Evolutionary conservation across 169 alveolate species (phyloP).

Genomic region (Fabrea salina): DNA sequence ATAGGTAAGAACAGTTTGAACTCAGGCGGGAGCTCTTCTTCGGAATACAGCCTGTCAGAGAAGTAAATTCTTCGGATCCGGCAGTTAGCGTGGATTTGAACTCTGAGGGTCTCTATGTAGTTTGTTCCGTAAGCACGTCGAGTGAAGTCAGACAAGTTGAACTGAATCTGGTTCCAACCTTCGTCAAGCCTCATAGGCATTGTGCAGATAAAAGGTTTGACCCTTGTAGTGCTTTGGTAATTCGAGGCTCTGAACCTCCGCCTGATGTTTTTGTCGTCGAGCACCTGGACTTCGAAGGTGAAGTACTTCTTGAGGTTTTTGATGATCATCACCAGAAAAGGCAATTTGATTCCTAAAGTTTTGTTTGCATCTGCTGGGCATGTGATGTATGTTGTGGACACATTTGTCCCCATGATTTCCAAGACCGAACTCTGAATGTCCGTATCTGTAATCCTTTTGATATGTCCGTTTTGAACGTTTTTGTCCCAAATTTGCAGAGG

Average conservation of each 20-base stretch:
- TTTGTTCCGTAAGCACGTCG: conserved; percentile 96
- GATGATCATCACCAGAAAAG: conserved; percentile 93
- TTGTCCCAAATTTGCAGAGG: conserved; percentile 81
- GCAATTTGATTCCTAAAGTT: conserved; percentile 92
- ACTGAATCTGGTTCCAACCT: too few relatives aligned
- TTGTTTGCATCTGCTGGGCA: conserved; percentile 88
- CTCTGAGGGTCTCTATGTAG: conserved; percentile 92
- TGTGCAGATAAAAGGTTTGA: too few relatives aligned
- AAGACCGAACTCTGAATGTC: conserved; percentile 89
- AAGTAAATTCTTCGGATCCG: conserved; percentile 93
- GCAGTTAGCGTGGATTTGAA: conserved; percentile 95
- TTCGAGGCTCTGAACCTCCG: conserved; percentile 95
- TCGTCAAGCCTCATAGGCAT: too few relatives aligned
- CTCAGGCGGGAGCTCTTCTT: too few relatives aligned
- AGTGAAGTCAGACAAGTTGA: conserved; percentile 94
- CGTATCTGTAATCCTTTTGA: conserved; percentile 91
- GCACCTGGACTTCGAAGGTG: conserved; percentile 93
- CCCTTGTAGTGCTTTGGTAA: too few relatives aligned
- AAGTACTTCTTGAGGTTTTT: too few relatives aligned
- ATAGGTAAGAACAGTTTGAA: too few relatives aligned
- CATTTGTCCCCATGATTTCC: too few relatives aligned
- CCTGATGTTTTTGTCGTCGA: conserved; percentile 94
- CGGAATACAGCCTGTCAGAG: too few relatives aligned
- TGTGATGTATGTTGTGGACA: too few relatives aligned
- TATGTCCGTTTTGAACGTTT: conserved; percentile 91